These are phyloP conservation scores for Trichoderma sp. DNA, from an alignment of 2,329 filamentous ascomycete species.

Conservation along the genomic window DNA sequence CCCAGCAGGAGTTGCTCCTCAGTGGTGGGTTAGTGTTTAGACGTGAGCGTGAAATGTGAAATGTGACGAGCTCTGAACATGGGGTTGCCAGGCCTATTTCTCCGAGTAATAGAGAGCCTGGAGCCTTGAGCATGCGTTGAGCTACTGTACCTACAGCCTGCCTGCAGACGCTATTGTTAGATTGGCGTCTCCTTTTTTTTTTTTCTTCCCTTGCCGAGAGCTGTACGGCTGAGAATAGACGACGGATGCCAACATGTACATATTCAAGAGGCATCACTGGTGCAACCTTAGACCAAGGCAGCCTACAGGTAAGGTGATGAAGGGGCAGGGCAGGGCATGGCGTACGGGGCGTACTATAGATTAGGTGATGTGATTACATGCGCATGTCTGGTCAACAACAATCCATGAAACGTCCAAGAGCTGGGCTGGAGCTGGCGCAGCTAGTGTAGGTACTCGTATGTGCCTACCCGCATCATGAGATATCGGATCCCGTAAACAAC, in stretches of 20 bases:
- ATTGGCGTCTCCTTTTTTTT: neutral
- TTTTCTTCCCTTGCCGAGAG: neutral
- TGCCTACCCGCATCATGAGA: conserved; percentile 2
- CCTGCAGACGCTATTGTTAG: neutral
- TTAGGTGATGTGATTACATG: neutral
- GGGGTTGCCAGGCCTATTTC: neutral
- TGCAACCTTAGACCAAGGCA: neutral
- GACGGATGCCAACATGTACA: neutral
- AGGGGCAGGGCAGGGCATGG: neutral
- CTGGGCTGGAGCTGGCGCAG: neutral
- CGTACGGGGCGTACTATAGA: neutral
- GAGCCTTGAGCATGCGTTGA: neutral
- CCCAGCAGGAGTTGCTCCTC: neutral
- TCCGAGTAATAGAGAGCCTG: neutral
- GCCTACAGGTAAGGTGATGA: neutral
- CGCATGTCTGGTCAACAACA: neutral
- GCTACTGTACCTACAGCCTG: neutral
- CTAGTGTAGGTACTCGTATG: neutral
- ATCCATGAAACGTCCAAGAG: neutral
- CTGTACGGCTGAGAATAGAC: neutral
- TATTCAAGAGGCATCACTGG: neutral
- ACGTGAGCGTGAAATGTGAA: neutral
- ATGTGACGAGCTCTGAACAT: neutral
- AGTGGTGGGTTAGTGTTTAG: neutral
- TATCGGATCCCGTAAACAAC: neutral